Percentiles rank a stretch among this genome's conserved stretches.
Conservation (phyloP, 2,329 filamentous ascomycete genomes). For the Botryotinia globosa region DNA sequence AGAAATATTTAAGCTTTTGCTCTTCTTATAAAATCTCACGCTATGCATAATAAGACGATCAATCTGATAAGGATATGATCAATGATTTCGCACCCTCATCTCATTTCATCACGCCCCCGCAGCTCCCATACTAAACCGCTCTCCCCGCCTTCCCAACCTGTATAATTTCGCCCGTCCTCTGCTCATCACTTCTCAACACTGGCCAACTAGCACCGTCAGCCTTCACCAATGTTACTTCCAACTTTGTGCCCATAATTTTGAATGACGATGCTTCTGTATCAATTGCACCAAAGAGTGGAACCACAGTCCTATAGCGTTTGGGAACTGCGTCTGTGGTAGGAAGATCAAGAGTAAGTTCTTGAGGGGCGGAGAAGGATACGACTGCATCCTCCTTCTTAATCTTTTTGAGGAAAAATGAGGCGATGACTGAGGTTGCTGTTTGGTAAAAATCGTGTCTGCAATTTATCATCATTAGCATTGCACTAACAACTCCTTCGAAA, state of each 20-base stretch:
- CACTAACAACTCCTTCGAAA: background rate
- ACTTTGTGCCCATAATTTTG: slow-evolving; percentile 68
- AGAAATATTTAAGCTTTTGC: background rate
- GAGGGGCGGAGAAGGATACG: slow-evolving; percentile 62
- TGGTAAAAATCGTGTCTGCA: slow-evolving; percentile 89
- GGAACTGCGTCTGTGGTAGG: slow-evolving; percentile 71
- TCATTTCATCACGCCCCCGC: background rate
- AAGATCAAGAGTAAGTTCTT: slow-evolving; percentile 71
- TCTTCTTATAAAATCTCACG: background rate
- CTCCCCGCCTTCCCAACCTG: slow-evolving; percentile 78
- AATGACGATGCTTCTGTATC: slow-evolving; percentile 62
- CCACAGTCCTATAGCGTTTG: slow-evolving; percentile 73
- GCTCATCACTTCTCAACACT: slow-evolving; percentile 64
- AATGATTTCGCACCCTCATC: background rate
- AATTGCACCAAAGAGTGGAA: slow-evolving; percentile 75
- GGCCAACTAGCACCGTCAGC: slow-evolving; percentile 65
- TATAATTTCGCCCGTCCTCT: slow-evolving; percentile 72
- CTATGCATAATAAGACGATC: slow-evolving; percentile 3
- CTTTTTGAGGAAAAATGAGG: slow-evolving; percentile 94
- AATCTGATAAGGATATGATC: background rate
- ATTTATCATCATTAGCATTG: slow-evolving; percentile 18
- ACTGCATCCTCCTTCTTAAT: slow-evolving; percentile 79
- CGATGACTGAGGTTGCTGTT: slow-evolving; percentile 79
- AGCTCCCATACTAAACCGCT: slow-evolving; percentile 3
- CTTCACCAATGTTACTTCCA: slow-evolving; percentile 65